These are phyloP conservation scores for Lyophyllum decastes DNA, from an alignment of 768 basidiomycete species.

Conservation along the genomic window DNA sequence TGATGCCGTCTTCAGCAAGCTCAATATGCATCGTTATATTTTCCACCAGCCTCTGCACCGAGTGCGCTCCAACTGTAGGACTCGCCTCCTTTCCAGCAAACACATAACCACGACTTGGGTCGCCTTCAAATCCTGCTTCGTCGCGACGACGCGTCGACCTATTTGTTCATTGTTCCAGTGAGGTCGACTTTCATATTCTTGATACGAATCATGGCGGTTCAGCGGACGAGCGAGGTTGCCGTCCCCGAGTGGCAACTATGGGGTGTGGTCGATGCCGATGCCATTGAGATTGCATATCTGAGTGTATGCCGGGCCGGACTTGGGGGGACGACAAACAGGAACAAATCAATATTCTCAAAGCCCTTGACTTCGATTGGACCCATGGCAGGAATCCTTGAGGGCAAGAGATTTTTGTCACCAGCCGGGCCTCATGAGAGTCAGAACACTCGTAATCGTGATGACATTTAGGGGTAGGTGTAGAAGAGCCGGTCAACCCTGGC, in stretches of 20 bases:
- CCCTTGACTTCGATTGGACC: too few relatives aligned
- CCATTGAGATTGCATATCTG: constrained; percentile 48
- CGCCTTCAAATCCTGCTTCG: constrained; percentile 41
- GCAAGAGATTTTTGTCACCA: too few relatives aligned
- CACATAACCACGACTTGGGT: constrained; percentile 47
- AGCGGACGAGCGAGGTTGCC: constrained; percentile 41
- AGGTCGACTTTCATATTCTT: constrained; percentile 15
- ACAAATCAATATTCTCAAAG: too few relatives aligned
- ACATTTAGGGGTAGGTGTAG: too few relatives aligned
- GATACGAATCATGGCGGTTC: constrained; percentile 19
- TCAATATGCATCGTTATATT: constrained; percentile 17
- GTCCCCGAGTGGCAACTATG: constrained; percentile 43
- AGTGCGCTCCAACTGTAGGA: constrained; percentile 27
- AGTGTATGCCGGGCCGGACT: too few relatives aligned
- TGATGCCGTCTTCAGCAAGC: constrained; percentile 32
- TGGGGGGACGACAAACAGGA: too few relatives aligned
- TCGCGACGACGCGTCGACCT: constrained; percentile 40
- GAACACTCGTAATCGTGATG: too few relatives aligned
- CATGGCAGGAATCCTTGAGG: too few relatives aligned
- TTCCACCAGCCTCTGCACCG: constrained; percentile 19
- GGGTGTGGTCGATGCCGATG: constrained; percentile 52
- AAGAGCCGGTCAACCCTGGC: too few relatives aligned
- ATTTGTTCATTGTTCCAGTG: constrained; percentile 29
- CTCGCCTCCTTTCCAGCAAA: constrained; percentile 35
- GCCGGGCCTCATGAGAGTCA: too few relatives aligned